These are phyloP conservation scores for Vitis amurensis DNA, from an alignment of 164 flowering plant genomes.

Conservation along the genomic window DNA sequence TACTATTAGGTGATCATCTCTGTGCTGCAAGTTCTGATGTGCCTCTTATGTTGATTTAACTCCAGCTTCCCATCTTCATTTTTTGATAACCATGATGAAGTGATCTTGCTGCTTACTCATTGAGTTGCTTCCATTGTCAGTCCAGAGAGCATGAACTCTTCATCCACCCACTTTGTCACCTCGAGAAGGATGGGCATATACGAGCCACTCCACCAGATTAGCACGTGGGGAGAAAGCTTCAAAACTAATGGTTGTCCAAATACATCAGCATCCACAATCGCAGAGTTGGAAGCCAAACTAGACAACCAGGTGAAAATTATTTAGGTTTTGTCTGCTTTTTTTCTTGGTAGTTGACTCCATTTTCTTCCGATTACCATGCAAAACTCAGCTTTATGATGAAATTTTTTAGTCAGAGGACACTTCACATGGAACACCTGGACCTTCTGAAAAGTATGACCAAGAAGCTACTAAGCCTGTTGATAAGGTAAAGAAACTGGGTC, in stretches of 20 bases:
- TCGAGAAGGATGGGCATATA: constrained; percentile 68
- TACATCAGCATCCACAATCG: constrained; percentile 39
- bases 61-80: neutral
- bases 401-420: constrained; percentile 69
- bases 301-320: constrained; percentile 57
- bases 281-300: constrained; percentile 49
- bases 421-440: constrained; percentile 57
- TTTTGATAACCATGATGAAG: neutral
- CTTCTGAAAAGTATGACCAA: constrained; percentile 57
- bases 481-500: constrained; percentile 48
- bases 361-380: neutral
- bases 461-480: constrained; percentile 64
- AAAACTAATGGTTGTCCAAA: constrained; percentile 46
- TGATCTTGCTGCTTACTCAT: constrained; percentile 2
- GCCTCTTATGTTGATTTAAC: neutral
- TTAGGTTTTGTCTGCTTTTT: constrained; percentile 5
- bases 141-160: constrained; percentile 57
- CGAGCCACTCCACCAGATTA: constrained; percentile 69
- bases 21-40: too few relatives aligned
- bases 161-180: constrained; percentile 69
- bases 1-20: too few relatives aligned
- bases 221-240: constrained; percentile 73
- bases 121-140: constrained; percentile 15
- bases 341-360: neutral
- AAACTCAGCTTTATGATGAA: neutral